Evolutionary conservation across 2,329 filamentous ascomycete genomes (phyloP), one percentile per base, ranked within the genome.

Genomic region (Neopestalotiopsis sp.): DNA sequence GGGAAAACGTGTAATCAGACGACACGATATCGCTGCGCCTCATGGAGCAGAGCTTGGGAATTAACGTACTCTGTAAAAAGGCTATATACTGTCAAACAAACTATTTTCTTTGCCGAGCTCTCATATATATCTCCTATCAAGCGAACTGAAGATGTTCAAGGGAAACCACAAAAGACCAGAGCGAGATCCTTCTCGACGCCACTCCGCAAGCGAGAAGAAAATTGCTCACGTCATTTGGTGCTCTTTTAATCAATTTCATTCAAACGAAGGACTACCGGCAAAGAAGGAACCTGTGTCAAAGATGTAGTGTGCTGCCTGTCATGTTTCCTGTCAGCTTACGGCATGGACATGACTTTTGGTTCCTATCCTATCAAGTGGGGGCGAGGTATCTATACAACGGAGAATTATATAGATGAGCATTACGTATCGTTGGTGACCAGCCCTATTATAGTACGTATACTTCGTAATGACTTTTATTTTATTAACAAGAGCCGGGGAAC

Each of bases 291-390:
- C 45, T 53, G 7, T 24, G 45, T 53, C 57, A 59, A 17, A 56
- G 17, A 4, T 28, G 24, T 28, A 0, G 24, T 28, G 24, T 28
- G 24, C 24, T 30, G 24, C 7, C 57, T 30, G 45, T 24, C 45
- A 53, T 53, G 45, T 7, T 53, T 40, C 24, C 34, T 62, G 59
- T 62, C 59, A 62, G 59, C 59, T 62, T 62, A 62, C 59, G 59
- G 34, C 59, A 62, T 62, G 32, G 24, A 20, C 59, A 38, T 20
- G 9, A 38, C 6, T 38, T 53, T 53, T 17, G 14, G 17, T 9
- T 53, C 9, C 45, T 53, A 53, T 53, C 45, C 45, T 53, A 53
- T 53, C 45, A 53, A 20, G 20, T 20, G 6, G 45, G 45, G 45
- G 45, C 24, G 17, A 53, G 14, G 45, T 20, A 53, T 53, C 45